Evolutionary conservation across 768 basidiomycete genomes (phyloP), one percentile per base, ranked within the genome.

Genomic region (Termitomyces sp.): DNA sequence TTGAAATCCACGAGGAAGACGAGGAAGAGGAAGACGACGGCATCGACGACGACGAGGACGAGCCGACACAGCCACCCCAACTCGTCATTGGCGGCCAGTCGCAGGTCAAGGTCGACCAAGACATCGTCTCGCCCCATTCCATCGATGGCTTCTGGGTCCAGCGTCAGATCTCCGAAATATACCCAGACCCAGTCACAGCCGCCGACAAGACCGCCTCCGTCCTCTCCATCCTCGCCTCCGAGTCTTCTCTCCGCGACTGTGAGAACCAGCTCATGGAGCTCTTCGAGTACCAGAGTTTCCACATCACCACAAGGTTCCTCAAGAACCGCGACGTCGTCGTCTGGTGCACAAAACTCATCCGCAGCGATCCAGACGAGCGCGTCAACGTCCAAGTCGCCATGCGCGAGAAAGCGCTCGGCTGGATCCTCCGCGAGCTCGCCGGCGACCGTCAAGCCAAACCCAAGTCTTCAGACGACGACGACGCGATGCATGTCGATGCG

Each of bases 61-160:
- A 77, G n/a, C 69, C 2, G 78, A 70, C 3, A 79, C 74, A n/a
- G 13, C 38, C 23, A 18, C 64, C 60, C 31, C 76, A 86, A 36
- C 74, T 97, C 38, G 82, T 96, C 44, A 86, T 97, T 53, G 91
- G 91, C 23, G 86, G 84, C 54, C 86, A 80, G 45, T 75, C 84
- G 13, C 68, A 72, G 31, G 70, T 74, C 20, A 79, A 78, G 50
- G 78, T 79, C 58, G 86, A 91, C 70, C 85, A 86, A 62, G 91
- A 92, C 62, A 74, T 85, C 50, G 87, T 98, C 38, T 87, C 93
- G 0, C 94, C 94, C 0, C 93, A 97, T 58, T 80, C 86, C 48
- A 86, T 99, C 64, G 96, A 99, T 68, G 96, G 84, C 25, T 98
- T 98, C 84, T 99, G 95, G 95, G 92, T 99, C 0, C 97, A 99